phyloP scores from a whole-genome alignment of 2,329 filamentous ascomycete species.

The Lecanicillium sp. region DNA sequence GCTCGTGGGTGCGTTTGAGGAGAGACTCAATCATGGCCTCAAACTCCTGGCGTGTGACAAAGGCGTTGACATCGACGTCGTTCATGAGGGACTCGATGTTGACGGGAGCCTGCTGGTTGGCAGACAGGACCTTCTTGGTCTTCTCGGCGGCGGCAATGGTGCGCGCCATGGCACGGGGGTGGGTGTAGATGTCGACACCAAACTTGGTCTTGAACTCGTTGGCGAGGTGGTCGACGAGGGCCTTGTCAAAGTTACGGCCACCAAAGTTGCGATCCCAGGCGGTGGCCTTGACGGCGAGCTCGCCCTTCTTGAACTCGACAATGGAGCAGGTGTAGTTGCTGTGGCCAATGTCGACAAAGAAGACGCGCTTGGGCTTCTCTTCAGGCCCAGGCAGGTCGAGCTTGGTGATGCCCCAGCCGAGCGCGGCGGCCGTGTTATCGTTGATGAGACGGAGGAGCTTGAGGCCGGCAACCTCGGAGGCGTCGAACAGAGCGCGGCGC shows the following conservation, averaged over 20 bases:
- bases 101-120: constrained; percentile 84
- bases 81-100: constrained; percentile 99
- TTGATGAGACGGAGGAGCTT: constrained; percentile 94
- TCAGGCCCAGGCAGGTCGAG: constrained; percentile 80
- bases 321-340: constrained; percentile 92
- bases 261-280: constrained; percentile 94
- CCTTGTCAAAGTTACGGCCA: constrained; percentile 94
- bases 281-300: constrained; percentile 87
- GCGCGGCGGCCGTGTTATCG: constrained; percentile 90
- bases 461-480: constrained; percentile 85
- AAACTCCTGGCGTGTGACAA: constrained; percentile 90
- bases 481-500: constrained; percentile 81
- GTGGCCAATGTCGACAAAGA: constrained; percentile 92
- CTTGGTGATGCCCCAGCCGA: constrained; percentile 98
- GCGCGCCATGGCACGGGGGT: constrained; percentile 82
- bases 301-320: constrained; percentile 95
- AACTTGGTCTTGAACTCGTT: constrained; percentile 96
- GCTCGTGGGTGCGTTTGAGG: constrained; percentile 60
- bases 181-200: constrained; percentile 90
- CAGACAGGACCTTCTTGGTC: constrained; percentile 95
- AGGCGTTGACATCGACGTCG: constrained; percentile 80
- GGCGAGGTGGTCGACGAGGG: constrained; percentile 87
- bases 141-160: constrained; percentile 88
- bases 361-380: constrained; percentile 85
- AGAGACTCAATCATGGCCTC: constrained; percentile 85